Evolutionary conservation across 2,329 filamentous ascomycete species (phyloP).

Genomic region (Cladosporium sp.): DNA sequence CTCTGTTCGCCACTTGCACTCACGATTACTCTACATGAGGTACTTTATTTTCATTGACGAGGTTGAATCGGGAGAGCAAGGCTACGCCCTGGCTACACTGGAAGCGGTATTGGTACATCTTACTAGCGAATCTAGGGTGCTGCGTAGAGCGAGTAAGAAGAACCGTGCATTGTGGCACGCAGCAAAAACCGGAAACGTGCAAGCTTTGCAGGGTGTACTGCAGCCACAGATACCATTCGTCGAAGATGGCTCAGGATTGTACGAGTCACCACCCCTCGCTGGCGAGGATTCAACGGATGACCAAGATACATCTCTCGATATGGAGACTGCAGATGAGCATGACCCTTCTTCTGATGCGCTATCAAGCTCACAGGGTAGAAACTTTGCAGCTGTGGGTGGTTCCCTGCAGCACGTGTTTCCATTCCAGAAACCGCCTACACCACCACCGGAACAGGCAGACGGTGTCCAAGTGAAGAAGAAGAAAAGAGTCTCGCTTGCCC

Average conservation of each 20-base stretch:
- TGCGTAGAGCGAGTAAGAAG: slow-evolving; percentile 77
- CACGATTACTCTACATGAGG: slow-evolving; percentile 87
- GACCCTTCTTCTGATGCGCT: not conserved
- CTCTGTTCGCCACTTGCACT: slow-evolving; percentile 80
- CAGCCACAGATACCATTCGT: slow-evolving; percentile 49
- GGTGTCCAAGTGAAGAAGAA: slow-evolving; percentile 54
- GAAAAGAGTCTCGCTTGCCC: slow-evolving; percentile 76
- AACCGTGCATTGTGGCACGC: slow-evolving; percentile 89
- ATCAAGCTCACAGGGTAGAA: slow-evolving; percentile 3
- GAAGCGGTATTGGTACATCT: slow-evolving; percentile 91
- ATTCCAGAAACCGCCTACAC: slow-evolving; percentile 63
- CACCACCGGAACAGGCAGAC: slow-evolving; percentile 36
- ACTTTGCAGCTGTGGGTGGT: slow-evolving; percentile 29
- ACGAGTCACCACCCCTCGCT: slow-evolving; percentile 17
- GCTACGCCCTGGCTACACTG: slow-evolving; percentile 91
- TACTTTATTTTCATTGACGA: slow-evolving; percentile 98
- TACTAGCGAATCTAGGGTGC: slow-evolving; percentile 69
- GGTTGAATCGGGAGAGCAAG: slow-evolving; percentile 92
- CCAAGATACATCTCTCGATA: slow-evolving; percentile 14
- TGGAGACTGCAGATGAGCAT: slow-evolving; percentile 3
- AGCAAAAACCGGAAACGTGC: slow-evolving; percentile 68
- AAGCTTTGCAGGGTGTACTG: slow-evolving; percentile 71
- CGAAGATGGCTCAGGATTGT: slow-evolving; percentile 16
- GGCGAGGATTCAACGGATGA: slow-evolving; percentile 21
- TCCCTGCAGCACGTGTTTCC: slow-evolving; percentile 81